These are phyloP conservation scores for Cladophialophora bantiana DNA, from an alignment of 2,329 filamentous ascomycete species.

Conservation along the genomic window DNA sequence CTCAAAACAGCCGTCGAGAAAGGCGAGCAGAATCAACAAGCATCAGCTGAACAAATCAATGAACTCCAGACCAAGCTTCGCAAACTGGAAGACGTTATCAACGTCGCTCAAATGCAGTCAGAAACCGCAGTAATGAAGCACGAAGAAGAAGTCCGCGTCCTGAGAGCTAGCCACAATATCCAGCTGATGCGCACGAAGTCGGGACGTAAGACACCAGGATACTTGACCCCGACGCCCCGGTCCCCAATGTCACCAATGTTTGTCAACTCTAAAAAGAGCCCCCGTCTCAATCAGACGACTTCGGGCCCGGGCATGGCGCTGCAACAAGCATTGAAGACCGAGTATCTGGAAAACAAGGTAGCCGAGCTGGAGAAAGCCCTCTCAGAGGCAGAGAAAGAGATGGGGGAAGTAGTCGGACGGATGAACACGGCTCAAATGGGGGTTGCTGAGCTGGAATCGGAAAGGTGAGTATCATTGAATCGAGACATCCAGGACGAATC, in stretches of 20 bases:
- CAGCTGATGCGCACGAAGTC: conserved; percentile 77
- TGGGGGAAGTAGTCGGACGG: conserved; percentile 80
- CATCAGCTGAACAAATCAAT: conserved; percentile 82
- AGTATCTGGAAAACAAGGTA: conserved; percentile 77
- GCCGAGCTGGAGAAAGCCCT: conserved; percentile 84
- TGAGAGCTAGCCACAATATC: conserved; percentile 78
- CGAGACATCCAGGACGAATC: conserved; percentile 36
- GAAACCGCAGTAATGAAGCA: conserved; percentile 84
- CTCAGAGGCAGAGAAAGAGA: conserved; percentile 76
- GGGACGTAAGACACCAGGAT: conserved; percentile 50
- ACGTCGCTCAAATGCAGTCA: conserved; percentile 81
- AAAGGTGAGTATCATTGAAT: conserved; percentile 48
- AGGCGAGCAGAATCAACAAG: conserved; percentile 81
- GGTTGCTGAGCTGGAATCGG: conserved; percentile 74
- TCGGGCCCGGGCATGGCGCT: conserved; percentile 66
- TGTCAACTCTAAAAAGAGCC: conserved; percentile 58
- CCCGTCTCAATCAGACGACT: conserved; percentile 67
- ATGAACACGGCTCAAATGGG: conserved; percentile 87
- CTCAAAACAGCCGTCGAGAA: conserved; percentile 80
- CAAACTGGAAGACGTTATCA: conserved; percentile 80
- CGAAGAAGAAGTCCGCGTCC: conserved; percentile 79
- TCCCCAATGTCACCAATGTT: conserved; percentile 70
- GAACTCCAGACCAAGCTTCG: conserved; percentile 82
- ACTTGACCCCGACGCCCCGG: conserved; percentile 58
- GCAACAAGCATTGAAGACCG: conserved; percentile 75